Evolutionary conservation across 2,329 filamentous ascomycete species (phyloP), one percentile per base, ranked within the genome.

Genomic region (Cryphonectria japonica): DNA sequence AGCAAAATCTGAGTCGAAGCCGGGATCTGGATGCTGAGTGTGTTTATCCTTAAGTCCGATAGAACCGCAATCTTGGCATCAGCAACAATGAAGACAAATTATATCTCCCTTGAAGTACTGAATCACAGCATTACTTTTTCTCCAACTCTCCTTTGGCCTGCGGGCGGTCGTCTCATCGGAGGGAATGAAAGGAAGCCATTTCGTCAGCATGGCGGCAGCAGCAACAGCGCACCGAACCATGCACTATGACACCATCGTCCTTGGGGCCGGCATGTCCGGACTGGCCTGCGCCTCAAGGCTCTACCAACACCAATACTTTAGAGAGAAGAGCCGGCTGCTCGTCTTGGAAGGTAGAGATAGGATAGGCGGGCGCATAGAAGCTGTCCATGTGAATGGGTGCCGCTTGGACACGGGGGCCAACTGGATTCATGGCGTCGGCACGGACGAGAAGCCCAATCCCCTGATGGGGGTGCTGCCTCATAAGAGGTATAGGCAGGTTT

Each of bases 361-460:
- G 22, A 66, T 69, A 29, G 68, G 68, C 8, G 68, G 68, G 11
- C 68, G 68, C 22, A 69, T 69, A 29, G 63, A 61, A 11, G 64
- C 68, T 22, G 68, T 69, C 37, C 34, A 69, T 32, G 52, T 69
- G n/a, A 52, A 61, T 8, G 68, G 63, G 32, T 69, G 62, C 37
- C 68, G 68, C 32, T 54, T 69, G 19, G 68, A 69, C 41, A 69
- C 68, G n/a, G 68, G 68, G 1, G 68, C 68, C 26, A 69, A 69
- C 63, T 69, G 68, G 68, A 69, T 69, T 8, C 68, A 69, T 62
- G 68, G 68, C 14, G 32, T 66, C 3, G 68, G 68, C 26, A 69
- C 68, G 13, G 32, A 57, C 29, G 68, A 69, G 22, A 66, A 11
- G 68, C 63, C 68, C 14, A 69, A 69, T 16, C 68, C 68, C 9